Evolutionary conservation across 2,329 filamentous ascomycete species (phyloP), one percentile per base, ranked within the genome.

Genomic region (Aspergillus sp.): DNA sequence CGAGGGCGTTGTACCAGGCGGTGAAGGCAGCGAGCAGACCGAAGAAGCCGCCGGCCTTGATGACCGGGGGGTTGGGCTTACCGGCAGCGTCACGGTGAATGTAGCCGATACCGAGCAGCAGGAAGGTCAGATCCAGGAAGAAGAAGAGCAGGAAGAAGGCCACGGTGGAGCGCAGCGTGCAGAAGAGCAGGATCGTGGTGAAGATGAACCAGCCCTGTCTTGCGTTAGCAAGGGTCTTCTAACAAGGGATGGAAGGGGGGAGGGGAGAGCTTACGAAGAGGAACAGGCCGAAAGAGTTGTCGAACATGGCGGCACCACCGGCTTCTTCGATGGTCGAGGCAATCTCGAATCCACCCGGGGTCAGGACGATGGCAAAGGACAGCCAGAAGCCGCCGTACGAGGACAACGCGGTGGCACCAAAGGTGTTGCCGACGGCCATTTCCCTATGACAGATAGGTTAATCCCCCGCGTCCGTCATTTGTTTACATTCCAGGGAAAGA

Each of bases 321-420:
- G 59, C 60, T 4, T 54, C 55, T 1, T 54, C 61, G 77, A 79
- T 35, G 70, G 41, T 11, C 1, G 40, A 70, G 17, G 76, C 73
- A 52, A 90, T 84, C 45, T 81, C 70, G 75, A 88, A 91, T 11
- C 80, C 80, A 57, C 80, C 80, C 1, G 81, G 88, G 2, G 87
- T 89, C 56, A 88, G 73, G 49, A 92, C 79, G 62, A 92, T 86
- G 56, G 78, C 88, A 63, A 89, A 88, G 11, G 79, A 78, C 65
- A 93, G 82, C 89, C 89, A 93, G 80, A 93, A 93, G 57, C 88
- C 88, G 62, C 89, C 89, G 66, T 89, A 93, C 0, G 88, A 92
- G 9, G 87, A 89, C 52, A 93, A 76, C 17, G 89, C 88, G 20
- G 88, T 92, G 48, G 88, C 89, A 79, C 88, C 88, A 60, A 93